Evolutionary conservation across 148 eudicot species (phyloP).

Genomic region (Vaccinium vitisidaea): DNA sequence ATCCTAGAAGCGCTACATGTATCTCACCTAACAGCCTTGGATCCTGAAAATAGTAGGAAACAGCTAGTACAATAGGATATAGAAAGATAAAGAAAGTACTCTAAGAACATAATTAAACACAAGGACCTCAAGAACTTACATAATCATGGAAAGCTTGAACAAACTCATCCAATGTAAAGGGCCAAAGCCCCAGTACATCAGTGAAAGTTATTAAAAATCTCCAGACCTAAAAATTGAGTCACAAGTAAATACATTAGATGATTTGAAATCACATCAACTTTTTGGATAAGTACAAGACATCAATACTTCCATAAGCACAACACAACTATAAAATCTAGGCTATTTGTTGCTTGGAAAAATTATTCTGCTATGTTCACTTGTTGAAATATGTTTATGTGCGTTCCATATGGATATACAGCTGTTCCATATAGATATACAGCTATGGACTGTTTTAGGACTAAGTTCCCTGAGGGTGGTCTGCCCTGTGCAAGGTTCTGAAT

Average conservation of each 20-base stretch:
- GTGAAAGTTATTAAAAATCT: constrained; percentile 80
- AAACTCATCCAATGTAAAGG: constrained; percentile 93
- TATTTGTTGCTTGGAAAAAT: not conserved
- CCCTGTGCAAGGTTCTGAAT: not conserved
- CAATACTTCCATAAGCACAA: not conserved
- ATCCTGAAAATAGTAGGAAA: constrained; percentile 44
- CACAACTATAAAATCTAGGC: constrained; percentile 1
- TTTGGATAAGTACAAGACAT: not conserved
- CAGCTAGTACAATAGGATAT: not conserved
- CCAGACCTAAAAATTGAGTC: constrained; percentile 63
- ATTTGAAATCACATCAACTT: constrained; percentile 10
- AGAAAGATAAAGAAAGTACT: not conserved
- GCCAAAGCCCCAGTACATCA: constrained; percentile 92
- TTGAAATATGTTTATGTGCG: not conserved
- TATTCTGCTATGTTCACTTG: not conserved
- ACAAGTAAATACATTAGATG: constrained; percentile 18
- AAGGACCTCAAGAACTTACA: constrained; percentile 45
- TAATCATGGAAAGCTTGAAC: constrained; percentile 88
- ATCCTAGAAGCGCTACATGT: constrained; percentile 71
- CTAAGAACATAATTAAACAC: not conserved
- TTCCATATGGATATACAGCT: not conserved
- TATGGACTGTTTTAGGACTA: not conserved
- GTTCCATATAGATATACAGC: not conserved
- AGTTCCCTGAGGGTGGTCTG: not conserved
- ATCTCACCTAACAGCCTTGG: constrained; percentile 80